phyloP scores from a whole-genome alignment of 2,329 filamentous ascomycete species.

The Fusarium nelsonii region DNA sequence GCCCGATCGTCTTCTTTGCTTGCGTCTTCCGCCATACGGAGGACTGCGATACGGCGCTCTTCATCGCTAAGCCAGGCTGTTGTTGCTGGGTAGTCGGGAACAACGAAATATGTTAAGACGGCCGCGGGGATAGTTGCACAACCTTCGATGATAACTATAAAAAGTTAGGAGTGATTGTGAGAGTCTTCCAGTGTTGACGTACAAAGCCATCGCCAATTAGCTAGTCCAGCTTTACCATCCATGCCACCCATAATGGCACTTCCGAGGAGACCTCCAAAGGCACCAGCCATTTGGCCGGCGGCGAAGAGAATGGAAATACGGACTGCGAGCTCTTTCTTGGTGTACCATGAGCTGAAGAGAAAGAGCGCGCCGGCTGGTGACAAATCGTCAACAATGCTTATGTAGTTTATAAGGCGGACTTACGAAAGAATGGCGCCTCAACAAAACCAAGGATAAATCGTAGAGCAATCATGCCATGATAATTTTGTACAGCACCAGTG shows the following conservation, averaged over 20 bases:
- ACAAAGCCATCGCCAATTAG: conserved; percentile 67
- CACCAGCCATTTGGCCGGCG: conserved; percentile 76
- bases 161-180: background rate
- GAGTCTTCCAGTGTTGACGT: background rate
- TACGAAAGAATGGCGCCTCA: conserved; percentile 17
- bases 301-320: conserved; percentile 75
- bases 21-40: conserved; percentile 17
- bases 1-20: conserved; percentile 14
- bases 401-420: background rate
- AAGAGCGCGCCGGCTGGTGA: conserved; percentile 11
- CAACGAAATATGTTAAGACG: conserved; percentile 11
- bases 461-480: conserved; percentile 12
- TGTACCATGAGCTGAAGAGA: conserved; percentile 26
- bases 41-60: conserved; percentile 11
- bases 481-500: conserved; percentile 24
- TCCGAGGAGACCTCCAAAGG: conserved; percentile 75
- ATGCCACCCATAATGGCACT: conserved; percentile 76
- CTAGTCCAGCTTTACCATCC: conserved; percentile 68
- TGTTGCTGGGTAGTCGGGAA: conserved; percentile 24
- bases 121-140: conserved; percentile 20
- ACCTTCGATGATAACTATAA: conserved; percentile 16
- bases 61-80: conserved; percentile 13
- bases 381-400: rapidly evolving
- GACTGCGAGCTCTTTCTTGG: conserved; percentile 72
- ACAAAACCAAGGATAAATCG: conserved; percentile 26